These are phyloP conservation scores for Termitomyces bulborhizus DNA, from an alignment of 768 basidiomycete species.

Conservation along the genomic window DNA sequence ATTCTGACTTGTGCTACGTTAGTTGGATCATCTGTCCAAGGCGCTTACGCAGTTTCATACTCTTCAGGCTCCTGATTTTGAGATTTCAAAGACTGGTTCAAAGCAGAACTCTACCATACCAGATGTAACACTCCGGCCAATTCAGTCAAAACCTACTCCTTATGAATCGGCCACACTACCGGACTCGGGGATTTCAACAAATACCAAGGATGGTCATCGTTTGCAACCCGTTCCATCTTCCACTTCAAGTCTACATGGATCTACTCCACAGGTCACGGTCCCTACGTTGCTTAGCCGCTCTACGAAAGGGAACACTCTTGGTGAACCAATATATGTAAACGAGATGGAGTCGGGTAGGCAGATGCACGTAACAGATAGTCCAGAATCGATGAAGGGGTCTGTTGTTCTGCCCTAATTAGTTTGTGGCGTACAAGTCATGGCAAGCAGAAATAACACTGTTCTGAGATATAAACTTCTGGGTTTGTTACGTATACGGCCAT, in stretches of 20 bases:
- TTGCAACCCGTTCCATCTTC: slow-evolving; percentile 1
- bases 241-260: slow-evolving; percentile 2
- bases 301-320: neutral
- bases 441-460: too few relatives aligned
- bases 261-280: slow-evolving; percentile 1
- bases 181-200: neutral
- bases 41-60: slow-evolving; percentile 45
- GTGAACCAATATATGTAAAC: slow-evolving; percentile 18
- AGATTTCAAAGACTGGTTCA: slow-evolving; percentile 23
- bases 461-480: neutral
- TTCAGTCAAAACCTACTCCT: slow-evolving; percentile 1
- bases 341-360: slow-evolving; percentile 10
- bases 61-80: slow-evolving; percentile 38
- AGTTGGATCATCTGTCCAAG: slow-evolving; percentile 56
- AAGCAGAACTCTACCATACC: slow-evolving; percentile 14
- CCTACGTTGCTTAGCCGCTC: slow-evolving; percentile 13
- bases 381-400: slow-evolving; percentile 23
- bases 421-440: slow-evolving; percentile 12
- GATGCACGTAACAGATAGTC: slow-evolving; percentile 30
- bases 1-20: slow-evolving; percentile 2
- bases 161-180: slow-evolving; percentile 3
- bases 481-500: neutral
- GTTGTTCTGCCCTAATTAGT: slow-evolving; percentile 9
- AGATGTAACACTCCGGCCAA: slow-evolving; percentile 8
- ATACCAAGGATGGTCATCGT: neutral